Conservation (phyloP, 2,329 filamentous ascomycete genomes). For the Fusarium sp. region DNA sequence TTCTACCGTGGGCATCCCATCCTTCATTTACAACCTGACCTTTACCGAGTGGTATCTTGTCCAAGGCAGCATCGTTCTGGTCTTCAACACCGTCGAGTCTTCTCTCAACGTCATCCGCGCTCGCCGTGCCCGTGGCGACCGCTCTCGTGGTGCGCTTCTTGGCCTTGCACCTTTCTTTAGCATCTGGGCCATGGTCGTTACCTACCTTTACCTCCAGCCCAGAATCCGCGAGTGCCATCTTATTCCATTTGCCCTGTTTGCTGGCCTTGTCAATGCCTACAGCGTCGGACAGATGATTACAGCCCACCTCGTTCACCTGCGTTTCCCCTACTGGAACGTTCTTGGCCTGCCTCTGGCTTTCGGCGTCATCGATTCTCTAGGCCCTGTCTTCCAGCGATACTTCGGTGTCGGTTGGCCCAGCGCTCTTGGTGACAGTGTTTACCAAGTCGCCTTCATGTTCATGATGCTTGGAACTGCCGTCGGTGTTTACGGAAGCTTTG, state of each 20-base stretch:
- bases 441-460: slow-evolving; percentile 93
- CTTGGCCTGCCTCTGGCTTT: slow-evolving; percentile 81
- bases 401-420: slow-evolving; percentile 80
- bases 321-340: slow-evolving; percentile 92
- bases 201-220: slow-evolving; percentile 88
- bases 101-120: slow-evolving; percentile 87
- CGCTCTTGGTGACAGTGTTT: slow-evolving; percentile 79
- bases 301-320: slow-evolving; percentile 87
- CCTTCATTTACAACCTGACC: slow-evolving; percentile 79
- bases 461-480: slow-evolving; percentile 85
- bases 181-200: slow-evolving; percentile 81
- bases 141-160: slow-evolving; percentile 79
- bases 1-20: slow-evolving; percentile 73
- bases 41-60: slow-evolving; percentile 96
- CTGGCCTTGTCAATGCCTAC: slow-evolving; percentile 92
- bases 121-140: slow-evolving; percentile 79
- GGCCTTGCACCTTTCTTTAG: slow-evolving; percentile 85
- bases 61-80: slow-evolving; percentile 83
- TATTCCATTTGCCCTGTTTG: slow-evolving; percentile 90
- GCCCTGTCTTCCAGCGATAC: slow-evolving; percentile 72
- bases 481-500: slow-evolving; percentile 97
- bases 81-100: slow-evolving; percentile 86
- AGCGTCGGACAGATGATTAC: slow-evolving; percentile 96
- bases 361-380: slow-evolving; percentile 84
- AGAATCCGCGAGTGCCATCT: slow-evolving; percentile 85